Evolutionary conservation across 1,284 basidiomycete species (phyloP).

Genomic region (Rhodotorula sp.): DNA sequence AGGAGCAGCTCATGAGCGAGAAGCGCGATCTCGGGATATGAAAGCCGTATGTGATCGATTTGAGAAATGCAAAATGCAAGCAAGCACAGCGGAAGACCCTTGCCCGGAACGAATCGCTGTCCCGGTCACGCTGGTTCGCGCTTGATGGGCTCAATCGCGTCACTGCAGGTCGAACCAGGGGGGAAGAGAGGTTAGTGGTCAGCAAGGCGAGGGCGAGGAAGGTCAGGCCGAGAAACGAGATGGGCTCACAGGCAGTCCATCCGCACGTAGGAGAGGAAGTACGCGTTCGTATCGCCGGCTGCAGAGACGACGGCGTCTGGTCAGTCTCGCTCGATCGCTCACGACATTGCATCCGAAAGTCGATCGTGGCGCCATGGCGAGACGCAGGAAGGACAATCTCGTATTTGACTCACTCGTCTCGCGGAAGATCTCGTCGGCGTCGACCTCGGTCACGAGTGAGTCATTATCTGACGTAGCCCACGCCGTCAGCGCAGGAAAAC

Average conservation of each 20-base stretch:
- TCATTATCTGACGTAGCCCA: constrained; percentile 62
- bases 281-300: constrained; percentile 38
- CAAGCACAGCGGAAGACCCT: too few relatives aligned
- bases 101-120: background rate
- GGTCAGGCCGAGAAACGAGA: background rate
- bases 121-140: constrained; percentile 4
- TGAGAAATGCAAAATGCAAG: too few relatives aligned
- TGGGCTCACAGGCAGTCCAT: constrained; percentile 27
- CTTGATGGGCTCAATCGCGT: constrained; percentile 35
- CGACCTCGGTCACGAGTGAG: constrained; percentile 68
- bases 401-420: constrained; percentile 21
- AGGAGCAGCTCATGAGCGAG: too few relatives aligned
- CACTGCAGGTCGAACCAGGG: background rate
- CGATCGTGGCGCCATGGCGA: too few relatives aligned
- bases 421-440: constrained; percentile 58
- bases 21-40: too few relatives aligned
- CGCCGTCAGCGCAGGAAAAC: background rate
- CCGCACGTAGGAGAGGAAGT: constrained; percentile 38
- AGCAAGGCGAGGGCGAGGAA: background rate
- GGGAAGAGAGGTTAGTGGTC: too few relatives aligned
- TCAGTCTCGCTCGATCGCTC: too few relatives aligned
- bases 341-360: too few relatives aligned
- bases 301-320: background rate
- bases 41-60: too few relatives aligned
- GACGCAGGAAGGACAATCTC: background rate